These are phyloP conservation scores for Diaporthe citriasiana DNA, from an alignment of 2,329 filamentous ascomycete species.

Conservation along the genomic window DNA sequence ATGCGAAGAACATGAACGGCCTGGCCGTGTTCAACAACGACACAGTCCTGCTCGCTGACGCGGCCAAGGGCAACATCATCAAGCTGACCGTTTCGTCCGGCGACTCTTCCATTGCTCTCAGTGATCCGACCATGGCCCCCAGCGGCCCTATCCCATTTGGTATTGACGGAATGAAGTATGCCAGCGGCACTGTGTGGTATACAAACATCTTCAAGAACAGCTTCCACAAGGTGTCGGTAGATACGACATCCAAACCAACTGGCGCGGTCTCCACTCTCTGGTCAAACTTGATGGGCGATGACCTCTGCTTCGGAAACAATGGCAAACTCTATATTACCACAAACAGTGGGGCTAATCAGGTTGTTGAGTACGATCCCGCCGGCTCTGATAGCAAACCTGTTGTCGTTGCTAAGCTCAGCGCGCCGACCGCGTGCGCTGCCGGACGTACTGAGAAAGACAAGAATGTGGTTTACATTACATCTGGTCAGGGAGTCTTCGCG, in stretches of 20 bases:
- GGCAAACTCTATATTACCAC: conserved; percentile 52
- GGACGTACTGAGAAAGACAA: conserved; percentile 49
- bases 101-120: conserved; percentile 46
- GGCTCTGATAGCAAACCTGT: conserved; percentile 46
- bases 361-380: conserved; percentile 51
- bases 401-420: conserved; percentile 47
- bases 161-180: conserved; percentile 52
- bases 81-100: conserved; percentile 48
- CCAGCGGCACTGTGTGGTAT: conserved; percentile 51
- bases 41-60: conserved; percentile 51
- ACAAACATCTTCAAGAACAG: conserved; percentile 54
- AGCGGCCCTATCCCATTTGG: conserved; percentile 51
- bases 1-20: conserved; percentile 51
- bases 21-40: conserved; percentile 50
- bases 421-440: conserved; percentile 50
- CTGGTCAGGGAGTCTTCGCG: conserved; percentile 1
- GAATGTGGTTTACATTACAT: conserved; percentile 43
- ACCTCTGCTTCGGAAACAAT: conserved; percentile 51
- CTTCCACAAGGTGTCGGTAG: conserved; percentile 51
- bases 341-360: conserved; percentile 48
- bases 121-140: conserved; percentile 50
- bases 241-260: conserved; percentile 48
- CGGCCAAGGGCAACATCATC: conserved; percentile 49
- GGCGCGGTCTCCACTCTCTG: conserved; percentile 49
- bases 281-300: conserved; percentile 53